These are phyloP conservation scores for Cicer arietinum DNA, from an alignment of 306 rosid genomes.

Conservation along the genomic window DNA sequence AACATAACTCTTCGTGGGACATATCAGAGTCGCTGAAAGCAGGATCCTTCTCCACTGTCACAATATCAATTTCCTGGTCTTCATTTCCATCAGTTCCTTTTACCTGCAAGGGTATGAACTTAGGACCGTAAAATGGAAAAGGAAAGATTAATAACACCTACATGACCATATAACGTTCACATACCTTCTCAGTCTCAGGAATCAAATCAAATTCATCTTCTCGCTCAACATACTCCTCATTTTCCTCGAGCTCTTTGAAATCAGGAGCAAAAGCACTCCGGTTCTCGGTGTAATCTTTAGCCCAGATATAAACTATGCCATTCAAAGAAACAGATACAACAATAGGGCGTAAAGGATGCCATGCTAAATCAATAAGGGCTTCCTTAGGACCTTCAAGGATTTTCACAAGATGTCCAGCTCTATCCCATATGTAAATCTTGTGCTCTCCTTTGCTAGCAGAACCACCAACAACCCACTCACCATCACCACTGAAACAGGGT, in stretches of 20 bases:
- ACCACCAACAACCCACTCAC: conserved; percentile 99
- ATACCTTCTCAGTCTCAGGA: conserved; percentile 89
- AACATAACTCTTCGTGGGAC: conserved; percentile 89
- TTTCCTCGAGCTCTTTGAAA: conserved; percentile 98
- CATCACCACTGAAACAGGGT: conserved; percentile 98
- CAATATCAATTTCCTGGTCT: conserved; percentile 90
- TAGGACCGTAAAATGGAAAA: conserved; percentile 8
- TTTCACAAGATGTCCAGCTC: conserved; percentile 96
- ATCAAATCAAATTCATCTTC: conserved; percentile 98
- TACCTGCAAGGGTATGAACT: conserved; percentile 56
- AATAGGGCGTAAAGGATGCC: conserved; percentile 97
- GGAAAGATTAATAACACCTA: not conserved
- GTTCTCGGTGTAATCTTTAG: conserved; percentile 96
- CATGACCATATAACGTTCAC: conserved; percentile 24
- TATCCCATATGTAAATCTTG: conserved; percentile 96
- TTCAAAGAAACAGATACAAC: conserved; percentile 91
- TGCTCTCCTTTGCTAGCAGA: conserved; percentile 99
- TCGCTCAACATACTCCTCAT: conserved; percentile 88
- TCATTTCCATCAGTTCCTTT: conserved; percentile 81
- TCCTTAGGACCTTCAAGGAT: conserved; percentile 99
- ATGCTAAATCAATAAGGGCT: conserved; percentile 91
- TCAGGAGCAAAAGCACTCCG: conserved; percentile 99
- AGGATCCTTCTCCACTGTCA: conserved; percentile 74
- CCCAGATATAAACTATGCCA: conserved; percentile 92
- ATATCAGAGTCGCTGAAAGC: conserved; percentile 90